Base-by-base conservation (phyloP, 2,329 filamentous ascomycete genomes). In the Pestalotiopsis sp. region DNA sequence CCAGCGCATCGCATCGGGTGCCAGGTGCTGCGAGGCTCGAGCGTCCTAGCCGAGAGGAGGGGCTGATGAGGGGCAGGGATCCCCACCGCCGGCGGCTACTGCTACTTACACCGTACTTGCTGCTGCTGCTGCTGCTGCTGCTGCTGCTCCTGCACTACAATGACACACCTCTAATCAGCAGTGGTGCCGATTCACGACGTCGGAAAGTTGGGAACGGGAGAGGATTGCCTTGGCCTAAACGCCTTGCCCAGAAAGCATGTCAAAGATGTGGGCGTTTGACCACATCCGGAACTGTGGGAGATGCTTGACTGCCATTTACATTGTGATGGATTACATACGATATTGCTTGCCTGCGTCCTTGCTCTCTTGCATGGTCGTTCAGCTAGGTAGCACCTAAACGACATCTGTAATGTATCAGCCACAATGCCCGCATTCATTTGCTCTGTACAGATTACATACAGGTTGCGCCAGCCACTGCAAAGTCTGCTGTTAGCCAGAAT, bases 61-160 rank as follows among this genome's bases (percentile, higher is more conserved):
- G 62, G 62, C 39, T 57, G 40, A 48, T 65, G 62, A 65, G 62
- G 62, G 62, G 62, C 62, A 17, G 17, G 44, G 44, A 52, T 35
- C 56, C 26, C 56, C 26, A 20, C 56, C 22, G 26, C 10, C 22
- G 26, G 22, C 22, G 22, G 56, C 56, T 26, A 22, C 56, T 58
- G 22, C 20, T 26, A 13, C 22, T 58, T 5, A 58, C n/a, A 30
- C 55, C 24, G 24, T 30, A 30, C 26, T 30, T 30, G 26, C 26
- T 30, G 26, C 3, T 24, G 24, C 24, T 24, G 24, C 2, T 24
- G 24, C 24, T 30, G 20, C 9, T 58, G 55, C 55, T 24, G 20
- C 22, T 24, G 55, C 13, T 35, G 24, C 13, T 35, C 22, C 5
- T 22, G 24, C 26, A 11, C n/a, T 58, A 14, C n/a, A 22, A 52